Percentiles rank a stretch among this genome's conserved stretches.
These are phyloP conservation scores for Solanum infundibuliforme DNA, from an alignment of 257 asterid species.

Conservation along the genomic window DNA sequence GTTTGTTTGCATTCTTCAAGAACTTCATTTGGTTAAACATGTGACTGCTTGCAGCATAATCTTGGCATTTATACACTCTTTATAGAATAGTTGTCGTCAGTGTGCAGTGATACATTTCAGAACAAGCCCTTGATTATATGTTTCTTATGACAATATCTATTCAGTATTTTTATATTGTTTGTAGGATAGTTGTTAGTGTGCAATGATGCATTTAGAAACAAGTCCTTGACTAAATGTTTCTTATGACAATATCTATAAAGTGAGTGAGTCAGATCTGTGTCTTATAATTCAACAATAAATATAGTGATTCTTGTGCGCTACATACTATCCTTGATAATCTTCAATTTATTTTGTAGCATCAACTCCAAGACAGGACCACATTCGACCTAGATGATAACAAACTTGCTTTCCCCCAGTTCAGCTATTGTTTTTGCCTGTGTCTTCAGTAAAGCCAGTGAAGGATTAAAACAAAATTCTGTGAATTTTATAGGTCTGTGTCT, in stretches of 20 bases:
- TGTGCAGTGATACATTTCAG: neutral
- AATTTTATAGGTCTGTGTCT: no score
- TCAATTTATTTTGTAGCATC: neutral
- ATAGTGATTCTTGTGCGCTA: neutral
- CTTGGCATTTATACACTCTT: neutral
- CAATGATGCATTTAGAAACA: neutral
- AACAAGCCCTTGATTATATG: neutral
- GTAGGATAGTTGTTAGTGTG: neutral
- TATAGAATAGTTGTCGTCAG: neutral
- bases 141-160: neutral
- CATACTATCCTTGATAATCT: neutral
- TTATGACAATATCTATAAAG: neutral
- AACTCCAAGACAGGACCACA: neutral
- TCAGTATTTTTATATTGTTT: neutral
- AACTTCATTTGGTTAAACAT: neutral
- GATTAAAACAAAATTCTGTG: no score
- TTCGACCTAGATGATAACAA: neutral
- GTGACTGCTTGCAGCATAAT: neutral
- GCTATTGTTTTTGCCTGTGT: no score
- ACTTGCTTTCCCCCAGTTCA: no score
- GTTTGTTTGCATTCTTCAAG: neutral
- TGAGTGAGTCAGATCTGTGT: neutral
- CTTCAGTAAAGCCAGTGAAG: no score
- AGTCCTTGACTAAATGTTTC: neutral
- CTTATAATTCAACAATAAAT: neutral